These are phyloP conservation scores for Melanogaster broomeanus DNA, from an alignment of 768 basidiomycete species.

Conservation along the genomic window DNA sequence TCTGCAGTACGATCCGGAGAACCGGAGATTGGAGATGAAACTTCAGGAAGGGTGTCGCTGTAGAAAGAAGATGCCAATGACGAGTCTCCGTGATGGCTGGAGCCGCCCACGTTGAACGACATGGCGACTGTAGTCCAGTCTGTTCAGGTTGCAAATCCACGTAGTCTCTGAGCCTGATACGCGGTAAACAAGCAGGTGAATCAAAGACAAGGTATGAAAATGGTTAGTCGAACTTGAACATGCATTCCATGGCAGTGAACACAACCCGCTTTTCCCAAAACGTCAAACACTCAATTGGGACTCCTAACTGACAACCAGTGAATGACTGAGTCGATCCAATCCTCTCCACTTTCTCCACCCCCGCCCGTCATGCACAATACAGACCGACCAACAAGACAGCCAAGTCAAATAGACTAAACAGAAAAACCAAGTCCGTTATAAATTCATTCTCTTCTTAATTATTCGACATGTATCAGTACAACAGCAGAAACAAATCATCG, in stretches of 20 bases:
- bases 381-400: constrained; percentile 10
- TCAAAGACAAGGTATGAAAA: not conserved
- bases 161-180: not conserved
- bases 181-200: not conserved
- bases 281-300: too few relatives aligned
- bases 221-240: not conserved
- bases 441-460: constrained; percentile 62
- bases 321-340: too few relatives aligned
- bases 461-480: constrained; percentile 9
- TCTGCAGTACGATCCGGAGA: constrained; percentile 26
- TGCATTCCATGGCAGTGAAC: too few relatives aligned
- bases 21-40: constrained; percentile 16
- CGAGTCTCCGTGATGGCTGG: constrained; percentile 88
- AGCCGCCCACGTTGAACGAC: constrained; percentile 46
- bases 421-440: constrained; percentile 88
- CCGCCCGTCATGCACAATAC: too few relatives aligned
- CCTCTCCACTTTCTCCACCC: too few relatives aligned
- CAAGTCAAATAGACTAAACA: constrained; percentile 37
- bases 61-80: constrained; percentile 68
- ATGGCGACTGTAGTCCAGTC: constrained; percentile 4
- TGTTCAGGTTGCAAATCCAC: not conserved
- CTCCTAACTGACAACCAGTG: too few relatives aligned
- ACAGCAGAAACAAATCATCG: not conserved
- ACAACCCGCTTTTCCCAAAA: not conserved
- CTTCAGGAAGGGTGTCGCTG: constrained; percentile 6